Evolutionary conservation across 257 asterid species (phyloP), one percentile per base, ranked within the genome.

Genomic region (Solanum rostratum): DNA sequence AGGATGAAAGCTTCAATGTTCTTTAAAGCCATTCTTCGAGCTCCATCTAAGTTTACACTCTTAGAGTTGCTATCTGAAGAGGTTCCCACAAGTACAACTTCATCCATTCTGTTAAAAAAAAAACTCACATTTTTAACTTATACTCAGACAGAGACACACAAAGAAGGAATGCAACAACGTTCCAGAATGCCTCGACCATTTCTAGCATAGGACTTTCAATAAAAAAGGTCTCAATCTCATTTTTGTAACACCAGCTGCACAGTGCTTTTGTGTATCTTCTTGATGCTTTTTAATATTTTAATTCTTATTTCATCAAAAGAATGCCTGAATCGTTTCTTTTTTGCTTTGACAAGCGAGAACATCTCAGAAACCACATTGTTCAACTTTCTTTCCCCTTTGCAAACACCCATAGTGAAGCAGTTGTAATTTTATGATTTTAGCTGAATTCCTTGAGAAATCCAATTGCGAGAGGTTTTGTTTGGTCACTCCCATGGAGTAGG

Each of bases 101-200:
- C 97, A 85, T 95, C 97, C 92, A 92, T 91, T 91, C 99, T 95
- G 95, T 85, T 82, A 54, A 90, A 80, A 41, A n/a, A 22, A 46
- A 50, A 76, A 76, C 50, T 76, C 16, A 60, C 60, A 81, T 82
- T 43, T n/a, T 76, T 71, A 81, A 88, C 20, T 24, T 73, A 20
- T 45, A 71, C 45, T 27, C 45, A 43, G 37, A 41, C 30, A 10
- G 79, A 71, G 20, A 43, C 37, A 20, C 13, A 29, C 80, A 50
- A 50, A 45, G 27, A 50, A 76, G 29, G 82, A 76, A 76, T 76
- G 82, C 46, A 76, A 27, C 27, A 50, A 84, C 1, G 1, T 53
- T 70, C 70, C 43, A 83, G 79, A 43, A 84, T 54, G 82, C 15
- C 70, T 45, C 24, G 12, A 66, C 33, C 74, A 66, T 66, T 30